Evolutionary conservation across 2,329 filamentous ascomycete genomes (phyloP), one percentile per base, ranked within the genome.

Genomic region (Didymella pinodella): DNA sequence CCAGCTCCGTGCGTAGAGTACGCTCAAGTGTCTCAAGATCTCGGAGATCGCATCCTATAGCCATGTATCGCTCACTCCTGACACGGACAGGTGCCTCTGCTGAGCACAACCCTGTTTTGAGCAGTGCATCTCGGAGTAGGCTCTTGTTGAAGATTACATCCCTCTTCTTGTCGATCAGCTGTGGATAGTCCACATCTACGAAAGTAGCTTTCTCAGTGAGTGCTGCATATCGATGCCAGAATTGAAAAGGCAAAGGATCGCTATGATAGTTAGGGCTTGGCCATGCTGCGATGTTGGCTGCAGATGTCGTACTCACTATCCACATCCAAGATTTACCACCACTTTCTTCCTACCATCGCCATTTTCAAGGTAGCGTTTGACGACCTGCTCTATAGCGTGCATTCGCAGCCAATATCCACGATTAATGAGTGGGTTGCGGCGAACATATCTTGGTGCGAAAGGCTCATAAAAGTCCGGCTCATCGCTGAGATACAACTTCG

Each of bases 341-440:
- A 93, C 83, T 75, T 92, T 96, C 38, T 78, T 78, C 63, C 85
- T 88, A 31, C 81, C 81, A 18, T 80, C 78, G 7, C 82, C 71
- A 54, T 81, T 80, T 59, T 83, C 77, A n/a, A 97, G 81, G 66
- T 97, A 97, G n/a, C 84, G 81, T 20, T 84, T 84, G 18, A 96
- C 88, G 5, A 88, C 83, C 61, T 88, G 83, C 71, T 96, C 91
- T 58, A 97, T 88, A 16, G 91, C 89, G 73, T 90, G 89, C 81
- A 97, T 90, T 29, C 93, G 87, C 36, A 97, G 80, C 86, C 92
- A 92, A 72, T 96, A 97, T 48, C 92, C 92, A 45, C 93, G 86
- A 75, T 97, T 97, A 71, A 97, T 95, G 50, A 97, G 82, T 1
- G 94, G 93, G n/a, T 92, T 88, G 47, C 93, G 84, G 60, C 92